A percentile compares a stretch with the other conserved stretches of the same genome.
Conservation (phyloP, 192 early-diverging fungal genomes). For the Mycoemilia scoparia region DNA sequence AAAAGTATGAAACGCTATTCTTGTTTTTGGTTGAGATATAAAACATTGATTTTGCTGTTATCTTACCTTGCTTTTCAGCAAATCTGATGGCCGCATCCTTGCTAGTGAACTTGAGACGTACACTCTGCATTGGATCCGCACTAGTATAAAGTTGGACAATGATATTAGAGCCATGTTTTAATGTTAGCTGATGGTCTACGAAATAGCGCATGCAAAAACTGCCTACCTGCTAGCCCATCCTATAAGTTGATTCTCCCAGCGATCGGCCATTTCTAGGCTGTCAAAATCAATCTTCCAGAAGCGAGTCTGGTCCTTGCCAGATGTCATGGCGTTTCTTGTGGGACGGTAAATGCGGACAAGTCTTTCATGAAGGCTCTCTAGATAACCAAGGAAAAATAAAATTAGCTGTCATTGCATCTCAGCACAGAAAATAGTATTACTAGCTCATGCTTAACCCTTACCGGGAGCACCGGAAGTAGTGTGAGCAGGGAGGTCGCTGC, state of each 20-base stretch:
- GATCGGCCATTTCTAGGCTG: slow-evolving; percentile 45
- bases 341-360: slow-evolving; percentile 76
- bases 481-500: too few species aligned
- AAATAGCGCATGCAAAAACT: too few species aligned
- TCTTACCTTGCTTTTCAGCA: slow-evolving; percentile 93
- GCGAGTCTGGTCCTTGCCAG: slow-evolving; percentile 54
- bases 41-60: too few species aligned
- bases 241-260: slow-evolving; percentile 88
- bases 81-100: slow-evolving; percentile 85
- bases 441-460: too few species aligned
- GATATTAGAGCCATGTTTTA: slow-evolving; percentile 12
- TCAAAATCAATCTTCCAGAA: slow-evolving; percentile 90
- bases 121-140: slow-evolving; percentile 64
- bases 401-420: too few species aligned
- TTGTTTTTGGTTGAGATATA: too few species aligned
- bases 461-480: too few species aligned
- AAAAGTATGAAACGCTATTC: background rate
- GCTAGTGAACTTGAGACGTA: slow-evolving; percentile 60
- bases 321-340: slow-evolving; percentile 70
- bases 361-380: too few species aligned
- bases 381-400: too few species aligned
- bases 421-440: too few species aligned
- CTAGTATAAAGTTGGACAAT: slow-evolving; percentile 28
- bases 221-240: too few species aligned
- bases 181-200: too few species aligned